Evolutionary conservation across 331 rosid species (phyloP).

Genomic region (Ulmus americana): DNA sequence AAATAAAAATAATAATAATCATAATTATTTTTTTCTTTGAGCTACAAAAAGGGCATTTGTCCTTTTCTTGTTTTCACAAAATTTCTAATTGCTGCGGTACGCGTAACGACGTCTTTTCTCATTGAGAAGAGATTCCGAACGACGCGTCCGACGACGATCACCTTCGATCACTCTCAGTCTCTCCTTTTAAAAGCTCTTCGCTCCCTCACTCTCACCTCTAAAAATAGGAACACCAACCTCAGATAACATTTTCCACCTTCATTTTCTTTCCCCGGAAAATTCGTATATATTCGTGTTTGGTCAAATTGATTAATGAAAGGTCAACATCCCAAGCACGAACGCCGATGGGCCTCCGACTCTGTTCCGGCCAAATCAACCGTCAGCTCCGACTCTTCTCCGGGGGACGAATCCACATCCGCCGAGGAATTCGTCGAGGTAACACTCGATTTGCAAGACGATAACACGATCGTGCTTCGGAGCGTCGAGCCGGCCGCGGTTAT

Average conservation of each 20-base stretch:
- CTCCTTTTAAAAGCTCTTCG: not conserved
- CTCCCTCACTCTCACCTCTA: not conserved
- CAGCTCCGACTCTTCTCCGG: constrained; percentile 47
- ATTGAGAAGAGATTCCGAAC: constrained; percentile 13
- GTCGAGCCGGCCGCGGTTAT: constrained; percentile 62
- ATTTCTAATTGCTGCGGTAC: no score
- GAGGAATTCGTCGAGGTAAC: constrained; percentile 82
- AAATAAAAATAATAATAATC: no score
- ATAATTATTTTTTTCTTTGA: no score
- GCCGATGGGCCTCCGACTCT: constrained; percentile 41
- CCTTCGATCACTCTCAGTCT: not conserved
- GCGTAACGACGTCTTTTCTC: not conserved
- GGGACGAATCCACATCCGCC: constrained; percentile 40
- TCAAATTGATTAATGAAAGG: constrained; percentile 21
- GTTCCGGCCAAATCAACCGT: constrained; percentile 14
- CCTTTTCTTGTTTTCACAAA: not conserved
- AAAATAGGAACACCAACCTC: no score
- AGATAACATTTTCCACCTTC: no score
- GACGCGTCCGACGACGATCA: constrained; percentile 1
- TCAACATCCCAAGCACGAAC: constrained; percentile 22
- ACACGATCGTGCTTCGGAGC: constrained; percentile 68
- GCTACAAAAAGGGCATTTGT: not conserved
- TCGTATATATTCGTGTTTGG: not conserved
- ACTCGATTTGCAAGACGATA: constrained; percentile 69
- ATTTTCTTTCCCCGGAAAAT: no score